Conservation (phyloP, 352 stramenopile species). For the Globisporangium irregulare region DNA sequence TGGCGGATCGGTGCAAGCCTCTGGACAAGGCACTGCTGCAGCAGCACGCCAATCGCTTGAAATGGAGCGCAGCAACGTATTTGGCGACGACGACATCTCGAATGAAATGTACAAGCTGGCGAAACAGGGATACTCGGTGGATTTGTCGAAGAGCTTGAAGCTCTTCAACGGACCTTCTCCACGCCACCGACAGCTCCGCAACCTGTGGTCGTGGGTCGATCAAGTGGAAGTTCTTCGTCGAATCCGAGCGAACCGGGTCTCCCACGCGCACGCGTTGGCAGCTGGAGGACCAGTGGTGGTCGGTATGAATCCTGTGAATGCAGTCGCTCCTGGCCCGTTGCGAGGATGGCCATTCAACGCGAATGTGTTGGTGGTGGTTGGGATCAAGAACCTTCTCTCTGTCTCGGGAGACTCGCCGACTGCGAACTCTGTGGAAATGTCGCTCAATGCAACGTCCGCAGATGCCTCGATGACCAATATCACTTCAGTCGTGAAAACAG, state of each 20-base stretch:
- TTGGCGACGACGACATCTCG: conserved; percentile 65
- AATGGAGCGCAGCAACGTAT: conserved; percentile 19
- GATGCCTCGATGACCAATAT: conserved; percentile 30
- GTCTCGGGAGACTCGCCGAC: conserved; percentile 19
- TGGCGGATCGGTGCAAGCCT: conserved; percentile 30
- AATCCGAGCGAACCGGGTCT: conserved; percentile 52
- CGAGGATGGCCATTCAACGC: conserved; percentile 73
- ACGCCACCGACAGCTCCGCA: conserved; percentile 47
- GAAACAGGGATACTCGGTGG: conserved; percentile 74
- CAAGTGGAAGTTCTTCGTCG: conserved; percentile 74
- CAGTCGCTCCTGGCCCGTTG: conserved; percentile 35
- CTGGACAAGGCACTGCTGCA: conserved; percentile 36
- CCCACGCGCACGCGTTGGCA: conserved; percentile 32
- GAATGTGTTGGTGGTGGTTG: conserved; percentile 51
- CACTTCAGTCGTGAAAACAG: conserved; percentile 50
- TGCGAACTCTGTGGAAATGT: conserved; percentile 14
- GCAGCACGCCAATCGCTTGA: conserved; percentile 37
- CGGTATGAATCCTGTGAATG: conserved; percentile 21
- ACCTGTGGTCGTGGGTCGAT: conserved; percentile 83
- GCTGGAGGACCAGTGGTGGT: conserved; percentile 21
- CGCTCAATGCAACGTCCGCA: conserved; percentile 10
- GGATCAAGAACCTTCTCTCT: conserved; percentile 65
- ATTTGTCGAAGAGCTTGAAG: conserved; percentile 73
- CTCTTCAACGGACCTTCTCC: conserved; percentile 46
- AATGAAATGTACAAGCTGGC: conserved; percentile 72